Evolutionary conservation across 352 stramenopile species (phyloP), one percentile per base, ranked within the genome.

Genomic region (Thalassiosira pacifica): DNA sequence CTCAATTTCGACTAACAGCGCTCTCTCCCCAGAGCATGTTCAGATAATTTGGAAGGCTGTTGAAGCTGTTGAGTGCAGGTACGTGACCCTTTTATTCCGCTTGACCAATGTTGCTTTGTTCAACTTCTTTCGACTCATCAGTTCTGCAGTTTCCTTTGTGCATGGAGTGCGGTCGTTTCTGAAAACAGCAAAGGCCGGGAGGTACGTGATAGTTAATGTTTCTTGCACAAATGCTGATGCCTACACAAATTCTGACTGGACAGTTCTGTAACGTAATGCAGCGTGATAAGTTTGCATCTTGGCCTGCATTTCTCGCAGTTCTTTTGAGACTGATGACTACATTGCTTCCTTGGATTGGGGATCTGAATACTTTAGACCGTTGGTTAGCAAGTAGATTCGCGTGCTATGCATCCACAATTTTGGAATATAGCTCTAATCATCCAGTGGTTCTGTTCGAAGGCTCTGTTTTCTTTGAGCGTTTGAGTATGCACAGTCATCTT

Each of bases 281-380:
- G 79, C 75, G 52, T 26, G 90, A 93, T 81, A 94, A 94, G 70
- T 82, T 94, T 74, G 37, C 86, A 31, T 81, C 40, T 24, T 87
- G 87, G 45, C 60, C 81, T 34, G 77, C 84, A 31, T 93, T 94
- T 69, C 32, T 93, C 32, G 79, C 91, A 32, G 82, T 92, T 53
- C 31, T 95, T 29, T 32, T 94, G 22, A 64, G 92, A 40, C 74
- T 95, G 29, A 96, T 96, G 92, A 94, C 91, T 66, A 92, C 85
- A 57, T 66, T 95, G 24, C 37, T 93, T 57, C 91, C 91, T 6
- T 91, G 77, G 60, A 59, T 96, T 10, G 8, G 77, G 24, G 57
- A 85, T 22, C 45, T 95, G 5, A 68, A 87, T 55, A 22, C 29
- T 42, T 64, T 88, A 16, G 90, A 96, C 65, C 40, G 65, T 16